phyloP scores from a whole-genome alignment of 306 rosid species.

The Hylodesmum podocarpum region DNA sequence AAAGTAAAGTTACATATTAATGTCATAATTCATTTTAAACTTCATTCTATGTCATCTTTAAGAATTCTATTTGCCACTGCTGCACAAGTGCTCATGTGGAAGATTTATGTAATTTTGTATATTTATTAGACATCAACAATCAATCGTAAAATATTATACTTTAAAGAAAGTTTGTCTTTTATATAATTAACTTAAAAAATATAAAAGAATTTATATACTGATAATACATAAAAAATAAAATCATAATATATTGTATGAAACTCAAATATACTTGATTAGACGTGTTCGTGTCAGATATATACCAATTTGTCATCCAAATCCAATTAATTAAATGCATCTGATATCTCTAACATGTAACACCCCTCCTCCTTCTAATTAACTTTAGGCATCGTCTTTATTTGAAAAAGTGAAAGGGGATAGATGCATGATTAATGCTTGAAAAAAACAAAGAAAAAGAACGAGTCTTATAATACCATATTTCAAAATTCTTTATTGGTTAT shows the following conservation, averaged over 20 bases:
- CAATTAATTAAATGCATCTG: neutral
- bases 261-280: neutral
- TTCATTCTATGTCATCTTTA: neutral
- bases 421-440: conserved; percentile 8
- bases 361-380: neutral
- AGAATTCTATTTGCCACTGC: neutral
- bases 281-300: neutral
- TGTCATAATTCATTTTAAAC: neutral
- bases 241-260: neutral
- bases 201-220: too few species aligned
- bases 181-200: too few species aligned
- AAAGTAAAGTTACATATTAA: too few species aligned
- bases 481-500: neutral
- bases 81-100: too few species aligned
- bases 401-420: conserved; percentile 2
- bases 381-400: neutral
- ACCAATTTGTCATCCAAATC: neutral
- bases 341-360: neutral
- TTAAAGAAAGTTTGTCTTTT: too few species aligned
- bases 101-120: too few species aligned
- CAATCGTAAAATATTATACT: too few species aligned
- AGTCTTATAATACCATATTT: neutral
- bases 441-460: neutral
- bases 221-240: too few species aligned
- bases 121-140: too few species aligned